These are phyloP conservation scores for Bondarzewia mesenterica DNA, from an alignment of 1,284 basidiomycete species.

Conservation along the genomic window DNA sequence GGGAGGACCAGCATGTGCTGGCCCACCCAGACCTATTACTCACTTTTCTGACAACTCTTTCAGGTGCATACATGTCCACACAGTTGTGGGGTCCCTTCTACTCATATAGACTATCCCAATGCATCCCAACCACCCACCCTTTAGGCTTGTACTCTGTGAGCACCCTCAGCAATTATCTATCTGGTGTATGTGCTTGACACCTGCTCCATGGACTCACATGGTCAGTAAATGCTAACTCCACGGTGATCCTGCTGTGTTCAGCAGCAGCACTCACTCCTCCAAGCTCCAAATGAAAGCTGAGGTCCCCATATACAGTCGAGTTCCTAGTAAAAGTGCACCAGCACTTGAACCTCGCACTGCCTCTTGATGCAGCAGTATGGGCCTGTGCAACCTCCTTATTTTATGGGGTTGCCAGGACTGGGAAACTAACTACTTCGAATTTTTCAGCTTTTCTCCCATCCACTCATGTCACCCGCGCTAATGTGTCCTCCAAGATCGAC, in stretches of 20 bases:
- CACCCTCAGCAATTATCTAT: slow-evolving; percentile 15
- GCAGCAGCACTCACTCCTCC: not conserved
- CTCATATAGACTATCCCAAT: slow-evolving; percentile 11
- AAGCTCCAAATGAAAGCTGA: not conserved
- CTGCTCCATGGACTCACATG: slow-evolving; percentile 15
- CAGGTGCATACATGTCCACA: too few species aligned
- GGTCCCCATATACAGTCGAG: not conserved
- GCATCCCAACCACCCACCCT: too few species aligned
- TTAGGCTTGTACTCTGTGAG: slow-evolving; percentile 12
- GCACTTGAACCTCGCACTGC: not conserved
- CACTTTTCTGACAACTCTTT: too few species aligned
- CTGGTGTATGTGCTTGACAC: slow-evolving; percentile 19
- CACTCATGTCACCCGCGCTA: not conserved
- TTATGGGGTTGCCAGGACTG: not conserved
- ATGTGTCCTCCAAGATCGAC: too few species aligned
- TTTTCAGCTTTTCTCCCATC: not conserved
- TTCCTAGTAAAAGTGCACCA: not conserved
- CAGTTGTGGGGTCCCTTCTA: not conserved
- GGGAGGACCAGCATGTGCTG: slow-evolving; percentile 15
- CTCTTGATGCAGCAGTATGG: not conserved
- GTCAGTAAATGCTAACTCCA: not conserved
- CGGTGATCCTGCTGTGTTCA: not conserved
- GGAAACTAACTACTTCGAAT: too few species aligned
- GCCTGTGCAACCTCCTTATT: not conserved
- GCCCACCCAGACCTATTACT: not conserved